Evolutionary conservation across 1,139 yeast genomes (phyloP).

Genomic region (Suhomyces bribrorum): DNA sequence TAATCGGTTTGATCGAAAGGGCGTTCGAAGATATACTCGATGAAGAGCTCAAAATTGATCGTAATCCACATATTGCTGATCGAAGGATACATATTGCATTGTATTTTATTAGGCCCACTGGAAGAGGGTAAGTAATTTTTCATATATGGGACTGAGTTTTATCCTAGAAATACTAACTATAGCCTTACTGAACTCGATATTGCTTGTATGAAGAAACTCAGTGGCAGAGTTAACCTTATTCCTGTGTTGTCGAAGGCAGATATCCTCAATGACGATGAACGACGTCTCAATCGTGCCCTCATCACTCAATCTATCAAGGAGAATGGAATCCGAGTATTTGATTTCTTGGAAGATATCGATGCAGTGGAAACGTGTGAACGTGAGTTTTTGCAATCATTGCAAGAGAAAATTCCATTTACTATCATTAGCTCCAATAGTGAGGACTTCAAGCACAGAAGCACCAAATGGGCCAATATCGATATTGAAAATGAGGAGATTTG

Average conservation of each 20-base stretch:
- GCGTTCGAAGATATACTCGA: constrained; percentile 56
- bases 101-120: constrained; percentile 60
- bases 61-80: constrained; percentile 56
- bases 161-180: constrained; percentile 12
- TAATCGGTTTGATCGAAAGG: constrained; percentile 53
- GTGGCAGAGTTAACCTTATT: constrained; percentile 54
- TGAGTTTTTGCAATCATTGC: constrained; percentile 13
- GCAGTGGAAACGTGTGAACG: constrained; percentile 11
- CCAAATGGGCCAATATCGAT: constrained; percentile 17
- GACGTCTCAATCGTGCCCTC: constrained; percentile 41
- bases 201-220: constrained; percentile 49
- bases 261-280: constrained; percentile 50
- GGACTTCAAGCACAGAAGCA: constrained; percentile 10
- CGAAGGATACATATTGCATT: constrained; percentile 64
- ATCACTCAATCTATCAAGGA: constrained; percentile 46
- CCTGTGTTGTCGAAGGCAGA: constrained; percentile 63
- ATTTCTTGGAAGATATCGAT: constrained; percentile 31
- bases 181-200: constrained; percentile 44
- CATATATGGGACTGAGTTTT: not conserved
- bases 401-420: constrained; percentile 15
- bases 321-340: constrained; percentile 49
- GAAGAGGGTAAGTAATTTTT: constrained; percentile 38
- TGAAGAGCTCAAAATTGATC: constrained; percentile 61
- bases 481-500: constrained; percentile 13
- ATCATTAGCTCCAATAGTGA: constrained; percentile 14